Evolutionary conservation across 2,329 filamentous ascomycete genomes (phyloP), one percentile per base, ranked within the genome.

Genomic region (Monosporascus sp.): DNA sequence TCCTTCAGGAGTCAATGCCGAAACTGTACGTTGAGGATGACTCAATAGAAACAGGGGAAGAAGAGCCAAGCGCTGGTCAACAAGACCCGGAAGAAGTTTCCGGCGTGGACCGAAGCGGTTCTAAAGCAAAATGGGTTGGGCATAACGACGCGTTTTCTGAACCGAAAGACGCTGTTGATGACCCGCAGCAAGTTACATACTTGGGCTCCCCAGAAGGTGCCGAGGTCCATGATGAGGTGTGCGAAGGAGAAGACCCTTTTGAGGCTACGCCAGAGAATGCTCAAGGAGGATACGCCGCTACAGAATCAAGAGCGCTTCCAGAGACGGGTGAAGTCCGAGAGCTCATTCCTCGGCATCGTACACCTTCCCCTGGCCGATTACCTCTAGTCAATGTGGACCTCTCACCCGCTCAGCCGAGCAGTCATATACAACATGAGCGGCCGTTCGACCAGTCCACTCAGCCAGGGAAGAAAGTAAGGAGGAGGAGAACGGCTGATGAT

Each of bases 401-500:
- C 31, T 66, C 65, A 2, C 70, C 69, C 17, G 67, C 66, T 45
- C 69, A 70, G 50, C 52, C 65, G 22, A 68, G 60, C 49, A 70
- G 67, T 48, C 62, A 63, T 50, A 55, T 73, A 22, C 58, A 65
- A 53, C 71, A 73, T 48, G 71, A 73, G 2, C 64, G 63, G 41
- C 69, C 70, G 7, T 70, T 70, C 45, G 70, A 70, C 48, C 60
- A 70, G 51, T 62, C 67, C 18, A 62, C 63, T 22, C 64, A 64
- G 37, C 65, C 64, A 18, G 67, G 66, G 47, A 74, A 73, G 61
- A 71, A 67, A 59, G 51, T 62, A 48, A 69, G 67, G 53, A 70
- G 67, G 53, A 70, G 61, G 20, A 54, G 56, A 51, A 56, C 64
- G 35, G 55, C 52, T 38, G 55, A 58, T 38, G 62, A 67, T 18